phyloP scores from a whole-genome alignment of 192 early-diverging fungal species.

The Dimargaris verticillata region DNA sequence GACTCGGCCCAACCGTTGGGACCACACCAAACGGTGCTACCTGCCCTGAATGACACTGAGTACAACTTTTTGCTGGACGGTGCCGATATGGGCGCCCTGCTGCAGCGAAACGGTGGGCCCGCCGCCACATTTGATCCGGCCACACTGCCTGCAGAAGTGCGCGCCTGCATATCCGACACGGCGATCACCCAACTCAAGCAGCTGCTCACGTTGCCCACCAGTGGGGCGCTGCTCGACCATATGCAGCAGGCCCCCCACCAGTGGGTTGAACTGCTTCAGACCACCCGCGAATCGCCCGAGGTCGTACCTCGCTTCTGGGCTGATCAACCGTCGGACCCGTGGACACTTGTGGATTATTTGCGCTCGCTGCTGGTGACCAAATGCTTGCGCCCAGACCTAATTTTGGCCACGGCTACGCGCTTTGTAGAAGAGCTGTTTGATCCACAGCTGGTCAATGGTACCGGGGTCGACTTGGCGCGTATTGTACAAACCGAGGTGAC shows the following conservation, averaged over 20 bases:
- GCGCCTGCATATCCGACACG: background rate
- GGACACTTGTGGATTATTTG: conserved; percentile 36
- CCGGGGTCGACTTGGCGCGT: conserved; percentile 51
- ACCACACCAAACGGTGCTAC: background rate
- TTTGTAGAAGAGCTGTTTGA: conserved; percentile 61
- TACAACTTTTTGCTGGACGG: conserved; percentile 55
- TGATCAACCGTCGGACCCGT: background rate
- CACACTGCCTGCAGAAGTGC: background rate
- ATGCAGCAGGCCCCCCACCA: conserved; percentile 3
- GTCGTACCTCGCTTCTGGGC: conserved; percentile 16
- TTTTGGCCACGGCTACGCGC: conserved; percentile 51
- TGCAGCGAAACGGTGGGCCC: background rate
- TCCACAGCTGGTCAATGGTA: conserved; percentile 26
- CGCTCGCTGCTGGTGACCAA: conserved; percentile 68
- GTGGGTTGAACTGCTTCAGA: conserved; percentile 16
- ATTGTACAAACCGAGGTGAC: conserved; percentile 57
- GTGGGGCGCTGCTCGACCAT: conserved; percentile 16
- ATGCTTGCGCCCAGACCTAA: conserved; percentile 72
- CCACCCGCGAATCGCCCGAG: conserved; percentile 15
- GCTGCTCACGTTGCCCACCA: conserved; percentile 12
- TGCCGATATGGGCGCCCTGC: conserved; percentile 22
- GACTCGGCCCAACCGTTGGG: conserved; percentile 14
- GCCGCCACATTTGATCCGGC: background rate
- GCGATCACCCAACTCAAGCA: background rate
- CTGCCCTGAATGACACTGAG: conserved; percentile 38